Percentiles rank a stretch among this genome's conserved stretches.
Evolutionary conservation across 106 monocot genomes (phyloP).

Genomic region (Amphibolis antarctica): DNA sequence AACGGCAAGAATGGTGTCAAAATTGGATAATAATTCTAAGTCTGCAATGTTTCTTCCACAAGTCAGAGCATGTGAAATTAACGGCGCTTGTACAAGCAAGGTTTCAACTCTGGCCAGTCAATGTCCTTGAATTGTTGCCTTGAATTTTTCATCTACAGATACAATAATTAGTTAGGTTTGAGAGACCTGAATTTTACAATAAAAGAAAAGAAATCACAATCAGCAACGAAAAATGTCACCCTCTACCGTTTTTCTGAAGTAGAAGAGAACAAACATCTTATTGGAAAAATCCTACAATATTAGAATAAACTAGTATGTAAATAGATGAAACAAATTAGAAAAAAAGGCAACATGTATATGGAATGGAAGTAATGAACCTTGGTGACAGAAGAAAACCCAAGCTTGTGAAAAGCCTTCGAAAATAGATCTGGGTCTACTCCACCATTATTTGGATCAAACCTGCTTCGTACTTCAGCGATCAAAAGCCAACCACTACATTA

Average conservation of each 20-base stretch:
- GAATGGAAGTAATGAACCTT: too few species aligned
- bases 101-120: conserved; percentile 80
- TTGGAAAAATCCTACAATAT: conserved; percentile 10
- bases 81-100: conserved; percentile 89
- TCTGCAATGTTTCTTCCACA: too few species aligned
- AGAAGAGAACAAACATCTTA: conserved; percentile 16
- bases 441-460: conserved; percentile 85
- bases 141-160: conserved; percentile 31
- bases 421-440: conserved; percentile 85
- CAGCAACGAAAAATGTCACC: background rate
- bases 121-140: conserved; percentile 23
- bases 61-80: conserved; percentile 4
- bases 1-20: too few species aligned
- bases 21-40: too few species aligned
- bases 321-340: background rate
- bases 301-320: background rate
- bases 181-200: background rate
- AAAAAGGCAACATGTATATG: background rate
- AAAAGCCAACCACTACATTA: conserved; percentile 86
- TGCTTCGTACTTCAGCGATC: conserved; percentile 92
- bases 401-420: conserved; percentile 11
- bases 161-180: background rate
- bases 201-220: too few species aligned
- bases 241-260: conserved; percentile 10
- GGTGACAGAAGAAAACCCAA: conserved; percentile 12